A percentile compares a stretch with the other conserved stretches of the same genome.
phyloP scores from a whole-genome alignment of 2,329 filamentous ascomycete species.

The Tolypocladium tropicale region DNA sequence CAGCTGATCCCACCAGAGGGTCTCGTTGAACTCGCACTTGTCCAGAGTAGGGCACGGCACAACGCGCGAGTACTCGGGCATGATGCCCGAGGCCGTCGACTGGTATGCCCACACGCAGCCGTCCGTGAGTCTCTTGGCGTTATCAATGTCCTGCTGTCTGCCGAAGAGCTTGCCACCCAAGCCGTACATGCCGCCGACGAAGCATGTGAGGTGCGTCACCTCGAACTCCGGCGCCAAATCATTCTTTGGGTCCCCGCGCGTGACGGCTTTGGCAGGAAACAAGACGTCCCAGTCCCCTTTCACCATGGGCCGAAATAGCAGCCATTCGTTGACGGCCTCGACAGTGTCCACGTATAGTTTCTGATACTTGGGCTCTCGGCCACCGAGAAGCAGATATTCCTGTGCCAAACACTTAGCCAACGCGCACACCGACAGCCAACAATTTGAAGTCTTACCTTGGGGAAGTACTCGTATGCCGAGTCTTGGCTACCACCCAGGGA shows the following conservation, averaged over 20 bases:
- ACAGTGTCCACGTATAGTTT: conserved; percentile 61
- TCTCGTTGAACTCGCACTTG: conserved; percentile 41
- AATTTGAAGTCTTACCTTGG: conserved; percentile 34
- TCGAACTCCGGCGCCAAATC: conserved; percentile 44
- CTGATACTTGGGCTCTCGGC: conserved; percentile 60
- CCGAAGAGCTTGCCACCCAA: conserved; percentile 54
- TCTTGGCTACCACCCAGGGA: conserved; percentile 57
- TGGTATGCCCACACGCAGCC: conserved; percentile 63
- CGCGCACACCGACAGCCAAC: conserved; percentile 8
- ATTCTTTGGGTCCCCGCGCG: conserved; percentile 28
- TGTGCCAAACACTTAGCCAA: conserved; percentile 29
- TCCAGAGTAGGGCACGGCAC: conserved; percentile 35
- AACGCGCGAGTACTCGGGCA: conserved; percentile 45
- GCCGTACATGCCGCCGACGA: conserved; percentile 61
- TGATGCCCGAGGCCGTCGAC: conserved; percentile 48
- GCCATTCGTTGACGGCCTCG: conserved; percentile 57
- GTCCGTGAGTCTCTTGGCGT: conserved; percentile 52
- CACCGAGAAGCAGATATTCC: conserved; percentile 63
- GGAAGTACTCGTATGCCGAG: conserved; percentile 63
- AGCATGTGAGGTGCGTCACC: conserved; percentile 54
- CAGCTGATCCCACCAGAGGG: conserved; percentile 36
- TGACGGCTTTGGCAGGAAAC: conserved; percentile 54
- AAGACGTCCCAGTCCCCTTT: conserved; percentile 59
- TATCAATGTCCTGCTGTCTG: conserved; percentile 48
- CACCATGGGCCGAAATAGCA: conserved; percentile 71